A percentile compares a stretch with the other conserved stretches of the same genome.
Evolutionary conservation across 208 protist genomes (phyloP).

Genomic region (Herpetomonas samuelpessoai): DNA sequence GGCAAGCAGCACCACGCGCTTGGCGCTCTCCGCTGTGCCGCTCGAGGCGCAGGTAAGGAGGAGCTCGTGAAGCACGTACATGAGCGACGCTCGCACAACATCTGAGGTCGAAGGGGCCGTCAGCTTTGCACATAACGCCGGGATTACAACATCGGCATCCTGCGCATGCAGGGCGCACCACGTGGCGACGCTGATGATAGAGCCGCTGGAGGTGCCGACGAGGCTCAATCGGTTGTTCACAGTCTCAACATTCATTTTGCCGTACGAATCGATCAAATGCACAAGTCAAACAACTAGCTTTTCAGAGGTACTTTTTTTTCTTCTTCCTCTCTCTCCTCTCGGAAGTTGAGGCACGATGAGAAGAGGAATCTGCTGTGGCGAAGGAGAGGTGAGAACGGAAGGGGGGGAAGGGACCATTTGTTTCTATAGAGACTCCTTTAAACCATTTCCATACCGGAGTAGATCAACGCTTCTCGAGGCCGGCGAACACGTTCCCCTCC

Average conservation of each 20-base stretch:
- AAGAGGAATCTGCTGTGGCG: too few species aligned
- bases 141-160: conserved; percentile 65
- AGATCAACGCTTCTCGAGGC: too few species aligned
- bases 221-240: conserved; percentile 67
- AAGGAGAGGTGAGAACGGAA: too few species aligned
- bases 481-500: too few species aligned
- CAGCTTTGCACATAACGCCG: conserved; percentile 53
- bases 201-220: conserved; percentile 61
- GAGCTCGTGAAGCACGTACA: conserved; percentile 86
- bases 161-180: conserved; percentile 86
- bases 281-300: too few species aligned
- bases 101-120: conserved; percentile 39
- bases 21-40: conserved; percentile 57
- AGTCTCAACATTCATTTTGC: conserved; percentile 60
- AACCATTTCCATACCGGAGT: too few species aligned
- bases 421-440: too few species aligned
- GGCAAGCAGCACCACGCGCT: conserved; percentile 54
- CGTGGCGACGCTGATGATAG: conserved; percentile 78
- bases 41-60: conserved; percentile 68
- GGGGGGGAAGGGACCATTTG: too few species aligned
- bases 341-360: too few species aligned
- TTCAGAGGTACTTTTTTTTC: conserved; percentile 2
- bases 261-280: too few species aligned
- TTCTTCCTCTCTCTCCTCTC: neutral
- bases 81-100: conserved; percentile 44